A percentile compares a stretch with the other conserved stretches of the same genome.
These are phyloP conservation scores for Debaryomyces sp. DNA, from an alignment of 1,139 yeast genomes.

Conservation along the genomic window DNA sequence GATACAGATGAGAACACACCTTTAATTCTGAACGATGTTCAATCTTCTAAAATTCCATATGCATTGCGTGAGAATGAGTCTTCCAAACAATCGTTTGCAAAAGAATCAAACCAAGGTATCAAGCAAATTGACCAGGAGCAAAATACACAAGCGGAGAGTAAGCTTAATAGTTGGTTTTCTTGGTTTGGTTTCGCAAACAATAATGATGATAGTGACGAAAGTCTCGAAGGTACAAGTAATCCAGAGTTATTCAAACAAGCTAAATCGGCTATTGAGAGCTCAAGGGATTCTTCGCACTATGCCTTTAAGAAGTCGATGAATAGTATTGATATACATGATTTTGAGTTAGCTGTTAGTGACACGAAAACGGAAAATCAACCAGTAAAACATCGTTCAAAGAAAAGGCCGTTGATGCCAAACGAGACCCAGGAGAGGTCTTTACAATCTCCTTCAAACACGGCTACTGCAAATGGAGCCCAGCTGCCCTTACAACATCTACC, in stretches of 20 bases:
- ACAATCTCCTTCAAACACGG: not conserved
- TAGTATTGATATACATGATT: constrained; percentile 21
- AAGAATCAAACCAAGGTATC: not conserved
- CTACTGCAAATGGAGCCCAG: not conserved
- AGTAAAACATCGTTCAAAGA: constrained; percentile 35
- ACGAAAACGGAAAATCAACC: constrained; percentile 45
- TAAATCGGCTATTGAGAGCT: constrained; percentile 36
- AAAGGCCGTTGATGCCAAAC: constrained; percentile 37
- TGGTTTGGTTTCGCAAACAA: constrained; percentile 23
- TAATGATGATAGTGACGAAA: constrained; percentile 22
- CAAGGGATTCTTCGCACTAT: constrained; percentile 37
- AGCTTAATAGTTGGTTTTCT: constrained; percentile 21
- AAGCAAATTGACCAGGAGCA: not conserved
- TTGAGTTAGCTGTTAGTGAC: constrained; percentile 43
- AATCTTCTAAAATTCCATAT: not conserved
- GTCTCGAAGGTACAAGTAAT: constrained; percentile 19
- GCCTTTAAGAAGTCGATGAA: constrained; percentile 31
- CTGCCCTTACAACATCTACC: not conserved
- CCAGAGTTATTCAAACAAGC: constrained; percentile 38
- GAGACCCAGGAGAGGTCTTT: constrained; percentile 36
- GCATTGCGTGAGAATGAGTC: not conserved
- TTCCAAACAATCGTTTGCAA: not conserved
- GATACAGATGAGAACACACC: not conserved
- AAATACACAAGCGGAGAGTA: not conserved
- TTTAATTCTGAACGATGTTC: not conserved